Evolutionary conservation across 345 rosid genomes (phyloP).

Genomic region (Populus simonii): DNA sequence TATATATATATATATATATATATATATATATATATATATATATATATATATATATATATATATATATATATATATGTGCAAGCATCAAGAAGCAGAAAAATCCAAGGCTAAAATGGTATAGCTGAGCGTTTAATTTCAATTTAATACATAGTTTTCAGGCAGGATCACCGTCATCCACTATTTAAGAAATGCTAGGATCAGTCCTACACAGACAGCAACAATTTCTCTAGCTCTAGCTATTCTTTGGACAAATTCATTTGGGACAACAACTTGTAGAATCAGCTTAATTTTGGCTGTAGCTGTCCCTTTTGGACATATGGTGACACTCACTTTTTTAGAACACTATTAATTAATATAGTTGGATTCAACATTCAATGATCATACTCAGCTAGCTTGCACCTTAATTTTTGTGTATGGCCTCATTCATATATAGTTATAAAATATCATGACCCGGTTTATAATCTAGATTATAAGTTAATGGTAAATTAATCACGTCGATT

Average conservation of each 20-base stretch:
- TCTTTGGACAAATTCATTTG: neutral
- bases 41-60: neutral
- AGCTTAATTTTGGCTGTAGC: constrained; percentile 3
- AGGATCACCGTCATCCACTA: neutral
- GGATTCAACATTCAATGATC: too few relatives aligned
- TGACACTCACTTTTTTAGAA: neutral
- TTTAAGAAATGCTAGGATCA: neutral
- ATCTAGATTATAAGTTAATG: too few relatives aligned
- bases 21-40: too few relatives aligned
- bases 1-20: too few relatives aligned
- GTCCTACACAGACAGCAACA: neutral
- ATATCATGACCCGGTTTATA: too few relatives aligned
- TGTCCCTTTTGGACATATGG: neutral
- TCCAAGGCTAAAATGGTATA: neutral
- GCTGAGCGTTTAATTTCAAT: neutral
- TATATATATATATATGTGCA: neutral
- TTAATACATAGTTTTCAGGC: neutral
- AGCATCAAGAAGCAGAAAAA: neutral
- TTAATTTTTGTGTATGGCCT: too few relatives aligned
- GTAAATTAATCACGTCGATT: too few relatives aligned
- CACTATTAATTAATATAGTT: too few relatives aligned
- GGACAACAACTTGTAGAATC: neutral
- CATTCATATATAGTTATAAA: too few relatives aligned
- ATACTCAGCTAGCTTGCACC: too few relatives aligned
- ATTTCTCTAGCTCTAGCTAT: neutral